phyloP scores from a whole-genome alignment of 441 rosid species.

The Breynia disticha region DNA sequence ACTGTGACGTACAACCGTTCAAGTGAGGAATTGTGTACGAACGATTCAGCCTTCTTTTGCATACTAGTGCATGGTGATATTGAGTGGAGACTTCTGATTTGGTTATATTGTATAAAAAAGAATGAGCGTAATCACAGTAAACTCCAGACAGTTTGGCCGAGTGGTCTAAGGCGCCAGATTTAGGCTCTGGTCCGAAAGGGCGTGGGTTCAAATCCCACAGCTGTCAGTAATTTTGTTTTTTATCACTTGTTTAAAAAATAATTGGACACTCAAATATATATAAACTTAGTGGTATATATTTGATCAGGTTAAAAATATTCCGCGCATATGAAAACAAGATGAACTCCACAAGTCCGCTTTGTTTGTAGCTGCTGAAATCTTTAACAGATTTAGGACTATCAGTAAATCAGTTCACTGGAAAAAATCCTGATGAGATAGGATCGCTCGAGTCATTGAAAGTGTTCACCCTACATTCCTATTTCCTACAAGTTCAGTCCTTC shows the following conservation, averaged over 20 bases:
- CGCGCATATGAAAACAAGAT: constrained; percentile 39
- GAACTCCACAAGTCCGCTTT: constrained; percentile 53
- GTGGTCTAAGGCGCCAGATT: constrained; percentile 99
- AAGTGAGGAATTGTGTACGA: too few species aligned
- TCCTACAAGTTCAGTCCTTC: constrained; percentile 51
- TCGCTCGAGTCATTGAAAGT: constrained; percentile 40
- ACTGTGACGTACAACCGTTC: too few species aligned
- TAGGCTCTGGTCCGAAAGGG: constrained; percentile 99
- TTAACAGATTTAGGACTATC: constrained; percentile 58
- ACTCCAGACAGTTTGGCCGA: constrained; percentile 75
- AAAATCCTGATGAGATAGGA: constrained; percentile 44
- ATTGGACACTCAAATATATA: too few species aligned
- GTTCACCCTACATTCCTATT: constrained; percentile 57
- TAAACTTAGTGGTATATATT: constrained; percentile 11
- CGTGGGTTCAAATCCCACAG: constrained; percentile 99
- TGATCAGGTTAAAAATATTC: constrained; percentile 37
- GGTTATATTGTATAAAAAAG: too few species aligned
- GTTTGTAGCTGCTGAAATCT: constrained; percentile 39
- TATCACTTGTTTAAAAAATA: too few species aligned
- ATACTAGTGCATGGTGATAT: too few species aligned
- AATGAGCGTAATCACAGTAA: background rate
- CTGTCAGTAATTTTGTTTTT: constrained; percentile 27
- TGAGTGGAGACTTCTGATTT: too few species aligned
- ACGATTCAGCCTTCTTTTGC: too few species aligned
- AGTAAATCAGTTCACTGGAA: constrained; percentile 47